Evolutionary conservation across 208 protist species (phyloP), one percentile per base, ranked within the genome.

Genomic region (Tetramitus jugosus): DNA sequence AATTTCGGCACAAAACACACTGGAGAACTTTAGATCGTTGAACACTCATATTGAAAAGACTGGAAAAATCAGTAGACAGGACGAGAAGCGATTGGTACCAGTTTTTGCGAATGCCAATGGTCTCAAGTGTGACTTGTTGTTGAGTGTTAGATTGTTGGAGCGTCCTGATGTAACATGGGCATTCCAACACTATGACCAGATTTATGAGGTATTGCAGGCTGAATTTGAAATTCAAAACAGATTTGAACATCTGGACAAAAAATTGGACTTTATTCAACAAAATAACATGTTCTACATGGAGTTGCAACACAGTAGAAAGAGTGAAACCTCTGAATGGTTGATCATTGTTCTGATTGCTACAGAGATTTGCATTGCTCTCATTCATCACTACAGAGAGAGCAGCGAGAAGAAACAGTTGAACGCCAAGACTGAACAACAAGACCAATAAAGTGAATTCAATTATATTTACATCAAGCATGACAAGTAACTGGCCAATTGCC

Each of bases 201-300:
- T 65, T n/a, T 39, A 26, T 65, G 60, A 65, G 2, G 3, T 3
- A 40, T 39, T 65, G 20, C 7, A 65, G 33, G 8, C 10, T 13
- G 60, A 65, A 17, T 65, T 65, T 65, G 60, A 65, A 65, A 65
- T 65, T 65, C 4, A 39, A n/a, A 3, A 65, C 33, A 65, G 60
- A 39, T 40, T 26, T 4, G 1, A 65, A 65, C 33, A 4, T 20
- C 10, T 65, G 4, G 60, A 13, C 14, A 39, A 39, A n/a, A 65
- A 65, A 65, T 65, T 65, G 23, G 8, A 33, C 10, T 65, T 65
- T 39, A 65, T 65, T 65, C 29, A 13, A 39, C 3, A 3, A 39
- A 39, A 13, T 39, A 39, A 26, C 7, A 8, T 13, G 3, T 65
- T 65, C 29, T 65, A n/a, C 20, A 40, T 65, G 60, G 60, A 65